phyloP scores from a whole-genome alignment of 2,329 filamentous ascomycete species.

The Stachybotrys echinatus region DNA sequence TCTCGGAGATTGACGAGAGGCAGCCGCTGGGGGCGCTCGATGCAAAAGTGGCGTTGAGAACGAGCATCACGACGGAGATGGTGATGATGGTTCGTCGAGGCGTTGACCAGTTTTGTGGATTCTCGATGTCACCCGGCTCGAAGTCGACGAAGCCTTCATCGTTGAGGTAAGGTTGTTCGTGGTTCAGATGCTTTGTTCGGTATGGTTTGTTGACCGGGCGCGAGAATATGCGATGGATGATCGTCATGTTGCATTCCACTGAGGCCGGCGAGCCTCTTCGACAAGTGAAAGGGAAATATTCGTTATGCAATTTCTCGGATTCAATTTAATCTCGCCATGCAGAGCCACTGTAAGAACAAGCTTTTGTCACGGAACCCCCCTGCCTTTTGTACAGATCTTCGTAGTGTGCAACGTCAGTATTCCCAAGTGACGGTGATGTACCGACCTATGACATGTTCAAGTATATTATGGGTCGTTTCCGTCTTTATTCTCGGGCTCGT shows the following conservation, averaged over 20 bases:
- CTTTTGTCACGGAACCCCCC: too few relatives aligned
- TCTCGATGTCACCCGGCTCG: constrained; percentile 42
- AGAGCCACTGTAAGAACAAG: too few relatives aligned
- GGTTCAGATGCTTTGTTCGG: constrained; percentile 26
- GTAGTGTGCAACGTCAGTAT: too few relatives aligned
- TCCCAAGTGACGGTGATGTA: too few relatives aligned
- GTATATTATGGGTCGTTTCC: neutral
- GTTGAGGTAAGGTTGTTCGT: constrained; percentile 33
- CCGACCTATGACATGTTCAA: too few relatives aligned
- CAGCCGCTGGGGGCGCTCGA: constrained; percentile 27
- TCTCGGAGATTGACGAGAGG: constrained; percentile 18
- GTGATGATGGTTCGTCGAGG: constrained; percentile 36
- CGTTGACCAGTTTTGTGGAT: constrained; percentile 42
- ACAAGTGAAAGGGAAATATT: too few relatives aligned
- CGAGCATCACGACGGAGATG: constrained; percentile 35
- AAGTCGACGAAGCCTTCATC: constrained; percentile 46
- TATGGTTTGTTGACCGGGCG: constrained; percentile 48
- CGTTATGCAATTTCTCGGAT: too few relatives aligned
- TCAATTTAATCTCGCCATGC: too few relatives aligned
- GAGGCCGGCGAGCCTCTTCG: too few relatives aligned
- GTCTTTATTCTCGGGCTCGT: neutral
- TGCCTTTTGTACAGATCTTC: too few relatives aligned
- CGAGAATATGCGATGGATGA: constrained; percentile 40
- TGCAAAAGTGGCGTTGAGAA: constrained; percentile 51
- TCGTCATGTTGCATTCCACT: constrained; percentile 23